Conservation (phyloP, 106 monocot species). For the Dendrobium catenatum region DNA sequence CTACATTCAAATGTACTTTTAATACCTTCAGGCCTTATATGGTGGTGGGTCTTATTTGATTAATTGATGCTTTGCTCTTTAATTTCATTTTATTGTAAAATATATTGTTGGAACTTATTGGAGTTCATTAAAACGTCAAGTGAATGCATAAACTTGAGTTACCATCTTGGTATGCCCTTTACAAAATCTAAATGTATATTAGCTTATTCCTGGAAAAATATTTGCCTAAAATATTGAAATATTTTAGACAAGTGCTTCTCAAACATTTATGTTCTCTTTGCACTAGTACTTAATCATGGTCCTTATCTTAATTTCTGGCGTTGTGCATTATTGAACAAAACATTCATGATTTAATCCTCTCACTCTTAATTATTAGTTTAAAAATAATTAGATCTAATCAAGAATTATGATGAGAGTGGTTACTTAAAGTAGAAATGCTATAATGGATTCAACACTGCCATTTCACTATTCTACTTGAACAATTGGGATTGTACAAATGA, state of each 20-base stretch:
- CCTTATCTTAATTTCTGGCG: neutral
- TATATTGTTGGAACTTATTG: neutral
- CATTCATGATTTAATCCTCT: neutral
- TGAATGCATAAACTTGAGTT: neutral
- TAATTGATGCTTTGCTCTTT: neutral
- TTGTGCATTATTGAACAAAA: neutral
- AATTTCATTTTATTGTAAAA: neutral
- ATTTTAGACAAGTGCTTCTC: neutral
- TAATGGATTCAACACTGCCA: neutral
- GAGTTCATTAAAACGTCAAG: neutral
- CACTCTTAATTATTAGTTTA: neutral
- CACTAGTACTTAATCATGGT: neutral
- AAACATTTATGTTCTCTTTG: neutral
- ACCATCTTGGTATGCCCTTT: neutral
- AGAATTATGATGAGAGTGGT: neutral
- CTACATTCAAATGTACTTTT: neutral
- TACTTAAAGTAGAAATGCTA: neutral
- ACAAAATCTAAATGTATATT: neutral
- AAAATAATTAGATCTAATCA: neutral
- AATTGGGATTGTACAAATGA: neutral
- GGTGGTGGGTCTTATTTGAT: neutral
- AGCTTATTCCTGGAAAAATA: neutral
- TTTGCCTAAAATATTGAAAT: neutral
- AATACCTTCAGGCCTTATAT: neutral
- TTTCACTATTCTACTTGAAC: neutral